Evolutionary conservation across 208 protist genomes (phyloP).

Genomic region (Porcisia hertigi): DNA sequence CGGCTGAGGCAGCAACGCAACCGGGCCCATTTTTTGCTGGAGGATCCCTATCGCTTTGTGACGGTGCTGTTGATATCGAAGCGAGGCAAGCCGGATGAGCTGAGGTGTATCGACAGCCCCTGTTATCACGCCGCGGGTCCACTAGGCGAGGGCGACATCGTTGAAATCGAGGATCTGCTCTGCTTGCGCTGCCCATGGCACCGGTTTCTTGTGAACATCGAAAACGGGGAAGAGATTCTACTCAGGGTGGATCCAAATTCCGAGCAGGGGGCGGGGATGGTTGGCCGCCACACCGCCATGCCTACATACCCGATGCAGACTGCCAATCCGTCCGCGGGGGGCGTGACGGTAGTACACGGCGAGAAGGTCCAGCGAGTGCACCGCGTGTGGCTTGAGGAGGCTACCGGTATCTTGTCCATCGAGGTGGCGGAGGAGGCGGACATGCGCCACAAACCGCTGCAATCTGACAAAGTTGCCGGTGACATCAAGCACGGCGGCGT

Average conservation of each 20-base stretch:
- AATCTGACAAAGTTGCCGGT: slow-evolving; percentile 54
- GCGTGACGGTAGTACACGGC: slow-evolving; percentile 30
- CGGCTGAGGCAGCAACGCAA: slow-evolving; percentile 65
- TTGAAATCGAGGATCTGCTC: slow-evolving; percentile 83
- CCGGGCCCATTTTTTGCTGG: slow-evolving; percentile 82
- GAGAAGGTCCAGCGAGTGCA: slow-evolving; percentile 74
- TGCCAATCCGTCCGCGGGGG: slow-evolving; percentile 11
- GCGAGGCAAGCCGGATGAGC: slow-evolving; percentile 19
- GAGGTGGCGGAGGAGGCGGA: slow-evolving; percentile 57
- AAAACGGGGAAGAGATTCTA: slow-evolving; percentile 70
- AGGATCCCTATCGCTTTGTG: slow-evolving; percentile 80
- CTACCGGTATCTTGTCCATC: slow-evolving; percentile 73
- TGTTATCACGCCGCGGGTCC: slow-evolving; percentile 87
- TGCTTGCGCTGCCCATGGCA: slow-evolving; percentile 88
- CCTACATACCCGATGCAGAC: slow-evolving; percentile 28
- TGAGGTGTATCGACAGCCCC: slow-evolving; percentile 82
- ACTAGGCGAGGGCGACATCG: slow-evolving; percentile 77
- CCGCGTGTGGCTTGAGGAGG: slow-evolving; percentile 62
- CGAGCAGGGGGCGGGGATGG: slow-evolving; percentile 20
- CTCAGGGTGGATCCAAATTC: slow-evolving; percentile 34
- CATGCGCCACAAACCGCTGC: slow-evolving; percentile 49
- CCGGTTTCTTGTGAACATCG: slow-evolving; percentile 74
- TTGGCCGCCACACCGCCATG: slow-evolving; percentile 28
- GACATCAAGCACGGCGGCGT: slow-evolving; percentile 74
- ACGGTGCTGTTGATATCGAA: slow-evolving; percentile 67